Evolutionary conservation across 495 filamentous ascomycete species (phyloP).

Genomic region (Aspergillus incahuasiensis): DNA sequence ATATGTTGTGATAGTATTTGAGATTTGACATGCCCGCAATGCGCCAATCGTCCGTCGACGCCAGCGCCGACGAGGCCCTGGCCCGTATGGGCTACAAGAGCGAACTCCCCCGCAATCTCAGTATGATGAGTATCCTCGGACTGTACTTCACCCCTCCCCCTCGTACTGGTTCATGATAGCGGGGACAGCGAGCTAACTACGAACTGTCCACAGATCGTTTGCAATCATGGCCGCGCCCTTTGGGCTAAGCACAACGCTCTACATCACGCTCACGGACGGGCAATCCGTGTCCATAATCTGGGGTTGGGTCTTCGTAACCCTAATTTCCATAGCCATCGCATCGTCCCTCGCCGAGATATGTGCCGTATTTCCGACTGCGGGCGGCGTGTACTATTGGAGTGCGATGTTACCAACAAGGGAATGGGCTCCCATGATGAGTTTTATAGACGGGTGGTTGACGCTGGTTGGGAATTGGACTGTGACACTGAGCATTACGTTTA

Average conservation of each 20-base stretch:
- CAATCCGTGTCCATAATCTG: slow-evolving; percentile 64
- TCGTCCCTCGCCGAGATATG: slow-evolving; percentile 74
- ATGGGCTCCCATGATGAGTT: slow-evolving; percentile 62
- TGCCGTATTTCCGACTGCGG: slow-evolving; percentile 65
- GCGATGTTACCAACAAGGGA: slow-evolving; percentile 53
- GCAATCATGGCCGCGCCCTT: slow-evolving; percentile 61
- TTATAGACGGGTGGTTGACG: slow-evolving; percentile 72
- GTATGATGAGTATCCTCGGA: slow-evolving; percentile 62
- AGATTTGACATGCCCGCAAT: background rate
- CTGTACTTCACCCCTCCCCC: slow-evolving; percentile 32
- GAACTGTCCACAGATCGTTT: slow-evolving; percentile 30
- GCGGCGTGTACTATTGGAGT: slow-evolving; percentile 73
- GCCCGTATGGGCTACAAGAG: slow-evolving; percentile 61
- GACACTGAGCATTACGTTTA: slow-evolving; percentile 45
- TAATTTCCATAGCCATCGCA: slow-evolving; percentile 67
- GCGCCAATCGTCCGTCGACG: slow-evolving; percentile 26
- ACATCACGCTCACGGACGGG: slow-evolving; percentile 62
- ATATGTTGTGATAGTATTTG: background rate
- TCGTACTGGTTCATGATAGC: no score
- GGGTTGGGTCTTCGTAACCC: slow-evolving; percentile 64
- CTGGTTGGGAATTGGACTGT: slow-evolving; percentile 65
- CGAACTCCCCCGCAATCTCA: slow-evolving; percentile 56
- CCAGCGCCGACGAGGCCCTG: slow-evolving; percentile 49
- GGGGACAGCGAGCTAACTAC: background rate
- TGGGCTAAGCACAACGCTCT: slow-evolving; percentile 65